Base-by-base conservation (phyloP, 345 rosid species). In the Trapa bicornis region DNA sequence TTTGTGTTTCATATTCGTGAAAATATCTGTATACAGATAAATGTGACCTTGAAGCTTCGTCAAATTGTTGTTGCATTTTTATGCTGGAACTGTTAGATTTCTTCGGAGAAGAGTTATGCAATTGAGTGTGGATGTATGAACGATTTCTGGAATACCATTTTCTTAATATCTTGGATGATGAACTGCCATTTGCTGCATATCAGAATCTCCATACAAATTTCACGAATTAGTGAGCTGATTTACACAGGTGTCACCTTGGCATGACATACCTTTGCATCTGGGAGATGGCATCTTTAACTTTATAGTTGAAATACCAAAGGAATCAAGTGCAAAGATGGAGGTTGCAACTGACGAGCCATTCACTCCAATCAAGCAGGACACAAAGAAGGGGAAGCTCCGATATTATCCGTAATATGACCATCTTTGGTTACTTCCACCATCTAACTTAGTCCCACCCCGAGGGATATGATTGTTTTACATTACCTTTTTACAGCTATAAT, bases 271-370 rank as follows among this genome's bases (percentile, higher is more conserved):
- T 1, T 68, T 91, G 83, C 85, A 80, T 32, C 72, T 86, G 77
- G 99, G 98, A 9, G 87, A 87, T 77, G 97, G 88, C 29, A 84
- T 78, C 65, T 95, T 78, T 79, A 87, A 88, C 87, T 91, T 83
- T 67, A 64, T 91, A 57, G 97, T 87, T 47, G 98, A 95, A 73
- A 89, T 95, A 65, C 96, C 99, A 53, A 91, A 85, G 79, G 98
- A 87, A 70, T 80, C 98, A 12, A 91, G 90, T 73, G 96, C 98
- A 0, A 95, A 95, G 80, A 95, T 95, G 99, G 99, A 95, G 86
- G 84, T 89, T 81, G 97, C 97, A 66, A 95, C 96, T 22, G 96
- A 89, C 56, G 99, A 95, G 81, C 77, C 72, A 22, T 86, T 72
- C 85, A 94, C 97, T 76, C 97, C 96, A 42, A 94, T 91, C 74